phyloP scores from a whole-genome alignment of 345 rosid species.

The Isatis tinctoria region DNA sequence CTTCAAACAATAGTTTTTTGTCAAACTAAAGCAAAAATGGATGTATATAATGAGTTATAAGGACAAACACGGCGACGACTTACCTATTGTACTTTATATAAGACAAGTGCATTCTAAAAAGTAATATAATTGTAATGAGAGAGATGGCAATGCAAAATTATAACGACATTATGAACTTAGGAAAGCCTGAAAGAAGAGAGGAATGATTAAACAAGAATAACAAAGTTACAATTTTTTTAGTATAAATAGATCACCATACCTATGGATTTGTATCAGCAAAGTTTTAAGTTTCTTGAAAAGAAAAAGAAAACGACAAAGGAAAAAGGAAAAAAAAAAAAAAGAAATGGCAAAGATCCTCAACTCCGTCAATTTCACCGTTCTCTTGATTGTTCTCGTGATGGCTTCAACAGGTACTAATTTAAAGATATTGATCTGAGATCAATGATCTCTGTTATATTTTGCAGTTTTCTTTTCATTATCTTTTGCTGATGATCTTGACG shows the following conservation, averaged over 20 bases:
- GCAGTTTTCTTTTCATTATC: background rate
- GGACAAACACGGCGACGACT: background rate
- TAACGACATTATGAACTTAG: slow-evolving; percentile 3
- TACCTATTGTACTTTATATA: background rate
- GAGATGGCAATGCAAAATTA: background rate
- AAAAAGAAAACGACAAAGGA: background rate
- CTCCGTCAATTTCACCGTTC: background rate
- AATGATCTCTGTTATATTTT: background rate
- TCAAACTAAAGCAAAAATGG: background rate
- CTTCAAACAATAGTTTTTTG: background rate
- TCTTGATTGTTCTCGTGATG: background rate
- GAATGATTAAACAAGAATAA: background rate
- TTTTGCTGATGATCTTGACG: background rate
- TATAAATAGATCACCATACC: slow-evolving; percentile 4
- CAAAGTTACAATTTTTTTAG: background rate
- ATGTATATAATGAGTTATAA: background rate
- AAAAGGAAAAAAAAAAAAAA: too few relatives aligned
- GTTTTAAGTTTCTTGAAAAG: background rate
- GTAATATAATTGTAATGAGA: background rate
- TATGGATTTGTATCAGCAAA: background rate
- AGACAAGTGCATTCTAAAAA: background rate
- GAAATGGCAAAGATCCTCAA: slow-evolving; percentile 11
- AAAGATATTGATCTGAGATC: too few relatives aligned
- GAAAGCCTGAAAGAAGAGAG: background rate
- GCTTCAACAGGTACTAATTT: background rate